Evolutionary conservation across 129 eudicot species (phyloP).

Genomic region (Escallonia herrerae): DNA sequence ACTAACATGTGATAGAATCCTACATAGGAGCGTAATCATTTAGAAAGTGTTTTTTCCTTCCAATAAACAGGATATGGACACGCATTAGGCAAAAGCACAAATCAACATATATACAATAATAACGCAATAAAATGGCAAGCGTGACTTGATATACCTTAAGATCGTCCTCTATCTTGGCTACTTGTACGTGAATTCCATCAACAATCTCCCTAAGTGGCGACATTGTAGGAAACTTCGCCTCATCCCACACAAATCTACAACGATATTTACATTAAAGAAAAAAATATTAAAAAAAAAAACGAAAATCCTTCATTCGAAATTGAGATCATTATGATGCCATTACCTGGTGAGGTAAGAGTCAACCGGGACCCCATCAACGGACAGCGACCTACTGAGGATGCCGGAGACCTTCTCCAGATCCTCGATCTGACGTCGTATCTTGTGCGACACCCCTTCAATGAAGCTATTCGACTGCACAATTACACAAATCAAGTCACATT

Average conservation of each 20-base stretch:
- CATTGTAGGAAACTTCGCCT: constrained; percentile 92
- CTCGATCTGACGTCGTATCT: constrained; percentile 87
- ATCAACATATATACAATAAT: no score
- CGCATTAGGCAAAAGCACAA: no score
- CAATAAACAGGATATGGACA: no score
- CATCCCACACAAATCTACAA: constrained; percentile 89
- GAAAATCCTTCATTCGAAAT: not conserved
- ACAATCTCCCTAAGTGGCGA: constrained; percentile 83
- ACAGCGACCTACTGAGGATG: constrained; percentile 58
- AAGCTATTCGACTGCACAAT: constrained; percentile 70
- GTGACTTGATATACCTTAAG: constrained; percentile 52
- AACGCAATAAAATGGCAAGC: no score
- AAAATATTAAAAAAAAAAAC: not conserved
- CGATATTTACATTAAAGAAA: not conserved
- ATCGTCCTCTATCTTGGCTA: constrained; percentile 86
- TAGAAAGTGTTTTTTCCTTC: no score
- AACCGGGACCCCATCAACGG: constrained; percentile 95
- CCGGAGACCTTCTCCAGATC: constrained; percentile 85
- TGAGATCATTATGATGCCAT: not conserved
- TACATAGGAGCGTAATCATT: no score
- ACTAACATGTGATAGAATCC: no score
- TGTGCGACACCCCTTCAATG: constrained; percentile 76
- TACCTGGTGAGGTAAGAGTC: constrained; percentile 92
- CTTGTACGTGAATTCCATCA: constrained; percentile 70
- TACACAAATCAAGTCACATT: constrained; percentile 2